These are phyloP conservation scores for Rhododendron griersonianum DNA, from an alignment of 148 eudicot species.

Conservation along the genomic window DNA sequence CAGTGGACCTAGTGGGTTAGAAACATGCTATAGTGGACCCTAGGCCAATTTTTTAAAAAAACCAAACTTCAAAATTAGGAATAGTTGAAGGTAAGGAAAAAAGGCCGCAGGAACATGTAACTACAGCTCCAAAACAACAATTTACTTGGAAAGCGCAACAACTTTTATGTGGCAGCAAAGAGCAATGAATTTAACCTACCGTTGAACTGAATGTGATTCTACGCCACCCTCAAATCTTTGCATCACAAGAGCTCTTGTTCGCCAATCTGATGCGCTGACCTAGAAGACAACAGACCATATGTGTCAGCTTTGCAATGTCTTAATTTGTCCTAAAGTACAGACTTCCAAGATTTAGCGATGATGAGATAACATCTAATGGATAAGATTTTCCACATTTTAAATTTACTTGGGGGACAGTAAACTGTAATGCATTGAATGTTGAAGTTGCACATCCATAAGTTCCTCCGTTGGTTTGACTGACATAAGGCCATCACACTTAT, in stretches of 20 bases:
- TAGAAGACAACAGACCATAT: constrained; percentile 20
- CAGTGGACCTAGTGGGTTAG: no score
- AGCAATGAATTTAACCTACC: constrained; percentile 39
- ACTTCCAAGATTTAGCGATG: not conserved
- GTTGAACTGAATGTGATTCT: constrained; percentile 70
- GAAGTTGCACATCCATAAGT: not conserved
- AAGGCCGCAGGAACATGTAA: not conserved
- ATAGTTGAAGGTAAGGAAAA: not conserved
- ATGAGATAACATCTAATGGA: not conserved
- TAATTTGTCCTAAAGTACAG: not conserved
- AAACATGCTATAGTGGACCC: no score
- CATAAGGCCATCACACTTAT: not conserved
- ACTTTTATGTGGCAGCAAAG: constrained; percentile 5
- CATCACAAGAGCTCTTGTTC: constrained; percentile 81
- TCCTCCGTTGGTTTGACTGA: not conserved
- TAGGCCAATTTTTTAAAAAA: no score
- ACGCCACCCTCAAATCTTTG: constrained; percentile 86
- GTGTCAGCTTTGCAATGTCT: constrained; percentile 5
- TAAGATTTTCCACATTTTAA: not conserved
- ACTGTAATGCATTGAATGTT: not conserved
- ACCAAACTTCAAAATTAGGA: not conserved
- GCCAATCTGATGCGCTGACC: constrained; percentile 98
- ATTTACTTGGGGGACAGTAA: not conserved
- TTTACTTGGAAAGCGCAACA: not conserved
- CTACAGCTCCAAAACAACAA: not conserved